These are phyloP conservation scores for Thalassiosira allenii DNA, from an alignment of 352 stramenopile species.

Conservation along the genomic window DNA sequence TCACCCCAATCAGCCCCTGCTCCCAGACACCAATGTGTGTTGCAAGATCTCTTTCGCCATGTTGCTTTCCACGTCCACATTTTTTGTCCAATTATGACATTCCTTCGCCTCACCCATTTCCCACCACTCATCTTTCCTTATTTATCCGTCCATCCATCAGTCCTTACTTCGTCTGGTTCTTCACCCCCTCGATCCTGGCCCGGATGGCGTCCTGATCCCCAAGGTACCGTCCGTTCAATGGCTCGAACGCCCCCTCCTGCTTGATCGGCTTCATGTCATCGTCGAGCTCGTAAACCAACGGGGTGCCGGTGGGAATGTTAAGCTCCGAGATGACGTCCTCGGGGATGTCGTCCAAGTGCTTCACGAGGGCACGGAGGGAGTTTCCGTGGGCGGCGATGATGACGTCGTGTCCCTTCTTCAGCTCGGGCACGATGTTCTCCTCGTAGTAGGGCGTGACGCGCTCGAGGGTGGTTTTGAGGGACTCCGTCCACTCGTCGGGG, in stretches of 20 bases:
- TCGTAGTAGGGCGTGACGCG: slow-evolving; percentile 97
- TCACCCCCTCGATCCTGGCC: slow-evolving; percentile 95
- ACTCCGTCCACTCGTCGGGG: slow-evolving; percentile 90
- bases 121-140: neutral
- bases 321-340: slow-evolving; percentile 96
- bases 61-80: no score
- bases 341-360: slow-evolving; percentile 98
- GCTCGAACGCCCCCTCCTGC: slow-evolving; percentile 92
- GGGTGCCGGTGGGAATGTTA: slow-evolving; percentile 95
- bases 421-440: slow-evolving; percentile 91
- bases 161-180: slow-evolving; percentile 95
- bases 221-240: slow-evolving; percentile 90
- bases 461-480: slow-evolving; percentile 92
- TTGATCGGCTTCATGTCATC: slow-evolving; percentile 96
- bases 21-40: no score
- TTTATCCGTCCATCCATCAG: no score
- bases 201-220: slow-evolving; percentile 97
- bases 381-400: slow-evolving; percentile 98
- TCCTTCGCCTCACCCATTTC: neutral
- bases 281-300: slow-evolving; percentile 91
- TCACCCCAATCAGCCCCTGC: no score
- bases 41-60: no score
- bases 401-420: slow-evolving; percentile 95
- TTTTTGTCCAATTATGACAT: no score
- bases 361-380: slow-evolving; percentile 97